phyloP scores from a whole-genome alignment of 108 stramenopile genomes.

The Pinguiococcus pyrenoidosus region DNA sequence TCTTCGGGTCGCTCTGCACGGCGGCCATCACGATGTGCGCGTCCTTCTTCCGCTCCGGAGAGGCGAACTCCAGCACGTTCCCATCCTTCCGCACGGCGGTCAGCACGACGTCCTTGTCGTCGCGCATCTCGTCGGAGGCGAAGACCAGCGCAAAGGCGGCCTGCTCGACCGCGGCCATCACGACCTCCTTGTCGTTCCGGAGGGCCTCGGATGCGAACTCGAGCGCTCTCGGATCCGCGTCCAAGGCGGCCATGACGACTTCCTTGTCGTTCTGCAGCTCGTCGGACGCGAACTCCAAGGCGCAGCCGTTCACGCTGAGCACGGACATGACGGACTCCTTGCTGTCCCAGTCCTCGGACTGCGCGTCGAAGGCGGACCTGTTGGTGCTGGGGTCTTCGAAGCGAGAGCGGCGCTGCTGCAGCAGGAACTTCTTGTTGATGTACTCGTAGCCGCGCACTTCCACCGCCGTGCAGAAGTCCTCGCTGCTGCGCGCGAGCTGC shows the following conservation, averaged over 20 bases:
- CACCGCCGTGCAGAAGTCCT: too few species aligned
- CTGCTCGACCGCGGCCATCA: slow-evolving; percentile 22
- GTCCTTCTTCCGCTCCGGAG: background rate
- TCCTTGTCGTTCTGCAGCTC: background rate
- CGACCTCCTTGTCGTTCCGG: slow-evolving; percentile 21
- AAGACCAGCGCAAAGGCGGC: slow-evolving; percentile 13
- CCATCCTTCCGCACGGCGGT: slow-evolving; percentile 6
- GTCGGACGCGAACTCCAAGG: slow-evolving; percentile 16
- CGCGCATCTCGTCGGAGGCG: slow-evolving; percentile 1
- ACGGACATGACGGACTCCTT: slow-evolving; percentile 28
- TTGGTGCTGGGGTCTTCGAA: too few species aligned
- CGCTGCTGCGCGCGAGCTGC: too few species aligned
- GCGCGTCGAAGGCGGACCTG: too few species aligned
- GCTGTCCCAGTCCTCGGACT: too few species aligned
- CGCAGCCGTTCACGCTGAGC: slow-evolving; percentile 5
- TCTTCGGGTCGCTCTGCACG: too few species aligned
- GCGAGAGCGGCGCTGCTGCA: too few species aligned
- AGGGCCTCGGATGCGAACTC: slow-evolving; percentile 11
- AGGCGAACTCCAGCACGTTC: slow-evolving; percentile 18
- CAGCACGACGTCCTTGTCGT: slow-evolving; percentile 7
- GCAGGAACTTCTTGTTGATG: too few species aligned
- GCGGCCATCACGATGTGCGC: slow-evolving; percentile 6
- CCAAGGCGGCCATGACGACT: slow-evolving; percentile 10
- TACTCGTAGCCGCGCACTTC: too few species aligned
- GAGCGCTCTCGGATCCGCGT: too few species aligned